Conservation (phyloP, 2,329 filamentous ascomycete genomes). For the Microdochium paspali region DNA sequence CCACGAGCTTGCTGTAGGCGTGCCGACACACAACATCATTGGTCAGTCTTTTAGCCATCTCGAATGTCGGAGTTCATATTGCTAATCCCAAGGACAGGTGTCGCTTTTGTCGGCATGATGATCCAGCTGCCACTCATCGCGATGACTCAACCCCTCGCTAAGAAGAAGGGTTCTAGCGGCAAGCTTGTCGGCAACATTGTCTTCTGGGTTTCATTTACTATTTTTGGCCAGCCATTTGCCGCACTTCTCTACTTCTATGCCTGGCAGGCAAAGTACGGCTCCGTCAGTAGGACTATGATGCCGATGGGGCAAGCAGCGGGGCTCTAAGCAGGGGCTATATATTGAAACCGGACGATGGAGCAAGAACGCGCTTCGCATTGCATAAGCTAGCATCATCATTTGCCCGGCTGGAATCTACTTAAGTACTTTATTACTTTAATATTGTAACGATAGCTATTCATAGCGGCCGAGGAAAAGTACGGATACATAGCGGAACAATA, state of each 20-base stretch:
- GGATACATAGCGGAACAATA: no score
- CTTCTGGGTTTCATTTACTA: conserved; percentile 94
- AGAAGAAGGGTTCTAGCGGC: conserved; percentile 64
- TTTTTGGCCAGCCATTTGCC: conserved; percentile 89
- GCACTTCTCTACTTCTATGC: conserved; percentile 94
- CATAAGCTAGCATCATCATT: no score
- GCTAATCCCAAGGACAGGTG: conserved; percentile 39
- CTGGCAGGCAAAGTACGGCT: conserved; percentile 96
- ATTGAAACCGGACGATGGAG: no score
- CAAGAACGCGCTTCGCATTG: no score
- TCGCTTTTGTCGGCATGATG: conserved; percentile 92
- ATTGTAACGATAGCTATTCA: no score
- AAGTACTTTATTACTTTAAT: no score
- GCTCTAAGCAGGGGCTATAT: not conserved
- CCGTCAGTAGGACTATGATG: conserved; percentile 44
- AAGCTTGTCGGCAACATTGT: conserved; percentile 83
- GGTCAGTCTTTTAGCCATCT: conserved; percentile 36
- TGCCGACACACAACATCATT: conserved; percentile 90
- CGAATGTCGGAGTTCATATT: not conserved
- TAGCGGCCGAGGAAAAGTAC: no score
- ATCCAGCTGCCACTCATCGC: conserved; percentile 82
- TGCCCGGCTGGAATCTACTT: no score
- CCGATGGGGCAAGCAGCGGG: not conserved
- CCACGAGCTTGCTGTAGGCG: conserved; percentile 85
- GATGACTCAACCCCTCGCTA: conserved; percentile 70